Evolutionary conservation across 192 early-diverging fungal genomes (phyloP).

Genomic region (Umbelopsis sp.): DNA sequence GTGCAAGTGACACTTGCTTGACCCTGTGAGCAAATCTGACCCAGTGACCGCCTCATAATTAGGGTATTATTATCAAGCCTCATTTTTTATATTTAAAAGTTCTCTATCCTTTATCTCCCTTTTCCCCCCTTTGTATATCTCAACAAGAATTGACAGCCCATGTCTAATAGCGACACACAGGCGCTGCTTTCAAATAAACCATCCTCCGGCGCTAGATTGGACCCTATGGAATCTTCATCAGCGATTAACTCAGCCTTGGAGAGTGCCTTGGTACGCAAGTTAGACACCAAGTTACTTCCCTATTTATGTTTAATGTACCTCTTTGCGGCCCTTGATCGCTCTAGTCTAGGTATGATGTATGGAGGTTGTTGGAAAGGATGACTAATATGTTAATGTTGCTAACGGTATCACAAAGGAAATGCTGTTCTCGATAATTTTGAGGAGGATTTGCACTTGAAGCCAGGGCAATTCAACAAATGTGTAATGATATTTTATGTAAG

Average conservation of each 20-base stretch:
- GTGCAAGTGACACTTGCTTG: not conserved
- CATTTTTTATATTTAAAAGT: not conserved
- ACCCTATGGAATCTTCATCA: not conserved
- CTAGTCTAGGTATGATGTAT: slow-evolving; percentile 29
- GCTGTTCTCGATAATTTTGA: slow-evolving; percentile 40
- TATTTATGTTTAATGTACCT: slow-evolving; percentile 39
- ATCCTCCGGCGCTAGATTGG: not conserved
- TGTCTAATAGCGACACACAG: not conserved
- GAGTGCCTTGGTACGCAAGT: slow-evolving; percentile 25
- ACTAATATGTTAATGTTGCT: not conserved
- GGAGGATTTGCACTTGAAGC: slow-evolving; percentile 29
- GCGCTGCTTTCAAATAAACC: not conserved
- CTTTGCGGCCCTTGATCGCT: slow-evolving; percentile 36
- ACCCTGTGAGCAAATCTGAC: slow-evolving; percentile 15
- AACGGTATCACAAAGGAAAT: slow-evolving; percentile 23
- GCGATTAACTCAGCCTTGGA: not conserved
- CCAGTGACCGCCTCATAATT: slow-evolving; percentile 5
- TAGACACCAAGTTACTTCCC: slow-evolving; percentile 27
- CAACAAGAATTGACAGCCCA: not conserved
- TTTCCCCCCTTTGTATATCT: not conserved
- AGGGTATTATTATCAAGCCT: not conserved
- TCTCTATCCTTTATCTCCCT: not conserved
- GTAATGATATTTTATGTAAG: slow-evolving; percentile 36
- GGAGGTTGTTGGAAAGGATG: not conserved
- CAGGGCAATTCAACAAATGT: slow-evolving; percentile 35